Percentiles rank a stretch among this genome's conserved stretches.
Evolutionary conservation across 2,329 filamentous ascomycete species (phyloP).

Genomic region (Onygenales sp.): DNA sequence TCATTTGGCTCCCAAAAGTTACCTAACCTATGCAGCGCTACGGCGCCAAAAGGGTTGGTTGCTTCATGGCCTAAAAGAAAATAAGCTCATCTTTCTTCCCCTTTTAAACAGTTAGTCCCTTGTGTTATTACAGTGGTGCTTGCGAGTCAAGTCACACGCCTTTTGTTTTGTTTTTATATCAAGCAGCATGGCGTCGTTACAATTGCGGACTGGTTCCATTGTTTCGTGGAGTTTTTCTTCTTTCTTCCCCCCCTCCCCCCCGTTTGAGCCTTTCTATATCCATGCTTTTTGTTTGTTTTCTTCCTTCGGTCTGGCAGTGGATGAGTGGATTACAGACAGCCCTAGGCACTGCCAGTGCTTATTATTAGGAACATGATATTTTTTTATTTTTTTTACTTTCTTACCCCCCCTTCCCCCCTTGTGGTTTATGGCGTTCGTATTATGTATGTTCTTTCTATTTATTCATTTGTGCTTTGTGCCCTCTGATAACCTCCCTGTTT

Average conservation of each 20-base stretch:
- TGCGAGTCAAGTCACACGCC: neutral
- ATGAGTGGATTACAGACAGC: neutral
- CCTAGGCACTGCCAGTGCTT: neutral
- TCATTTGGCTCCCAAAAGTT: neutral
- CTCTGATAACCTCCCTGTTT: no score
- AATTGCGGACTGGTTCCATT: neutral
- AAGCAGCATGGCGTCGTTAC: neutral
- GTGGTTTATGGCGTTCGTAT: slow-evolving; percentile 1
- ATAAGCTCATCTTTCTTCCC: neutral
- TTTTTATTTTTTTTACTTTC: slow-evolving; percentile 2
- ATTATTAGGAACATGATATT: neutral
- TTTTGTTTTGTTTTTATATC: neutral
- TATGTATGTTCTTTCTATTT: no score
- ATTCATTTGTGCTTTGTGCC: no score
- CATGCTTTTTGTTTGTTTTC: neutral
- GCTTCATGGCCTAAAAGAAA: neutral
- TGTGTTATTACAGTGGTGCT: neutral
- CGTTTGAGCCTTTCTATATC: slow-evolving; percentile 6
- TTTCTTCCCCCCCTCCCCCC: slow-evolving; percentile 19
- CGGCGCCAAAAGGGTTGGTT: neutral
- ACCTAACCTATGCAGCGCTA: neutral
- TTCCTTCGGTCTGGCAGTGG: no score
- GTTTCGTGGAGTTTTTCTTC: slow-evolving; percentile 11
- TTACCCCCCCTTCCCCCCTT: slow-evolving; percentile 4
- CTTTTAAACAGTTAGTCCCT: neutral